Conservation (phyloP, 768 basidiomycete species). For the Agrocybe praecox region DNA sequence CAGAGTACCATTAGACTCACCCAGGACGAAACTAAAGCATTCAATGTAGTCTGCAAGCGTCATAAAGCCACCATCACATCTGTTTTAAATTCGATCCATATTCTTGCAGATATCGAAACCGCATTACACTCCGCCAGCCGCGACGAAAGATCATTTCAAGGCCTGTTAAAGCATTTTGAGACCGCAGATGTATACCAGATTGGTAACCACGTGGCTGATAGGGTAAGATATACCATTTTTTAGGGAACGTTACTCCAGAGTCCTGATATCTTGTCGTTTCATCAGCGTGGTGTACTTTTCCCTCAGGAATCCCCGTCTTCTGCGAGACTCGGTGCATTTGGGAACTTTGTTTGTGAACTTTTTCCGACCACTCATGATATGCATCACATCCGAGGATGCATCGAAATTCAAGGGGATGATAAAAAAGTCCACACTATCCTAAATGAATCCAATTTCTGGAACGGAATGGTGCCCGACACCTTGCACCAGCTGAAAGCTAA, state of each 20-base stretch:
- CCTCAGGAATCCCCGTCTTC: not conserved
- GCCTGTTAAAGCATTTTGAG: not conserved
- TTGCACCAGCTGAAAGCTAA: not conserved
- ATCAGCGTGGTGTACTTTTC: not conserved
- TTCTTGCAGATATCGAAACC: not conserved
- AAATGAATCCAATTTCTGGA: not conserved
- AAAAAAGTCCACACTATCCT: not conserved
- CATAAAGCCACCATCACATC: not conserved
- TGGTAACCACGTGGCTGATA: not conserved
- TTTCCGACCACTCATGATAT: not conserved
- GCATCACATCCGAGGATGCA: not conserved
- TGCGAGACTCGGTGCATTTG: not conserved
- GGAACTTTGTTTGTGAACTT: not conserved
- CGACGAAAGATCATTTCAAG: not conserved
- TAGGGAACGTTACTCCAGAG: not conserved
- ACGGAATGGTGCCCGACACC: not conserved
- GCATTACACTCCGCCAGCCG: not conserved
- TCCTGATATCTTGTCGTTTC: not conserved
- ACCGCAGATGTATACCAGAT: not conserved
- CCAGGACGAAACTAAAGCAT: not conserved
- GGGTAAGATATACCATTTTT: not conserved
- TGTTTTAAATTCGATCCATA: not conserved
- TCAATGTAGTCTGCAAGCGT: not conserved
- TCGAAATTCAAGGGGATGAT: not conserved
- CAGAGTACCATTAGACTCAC: not conserved